Conservation (phyloP, 129 eudicot species). For the Sambucus nigra region DNA sequence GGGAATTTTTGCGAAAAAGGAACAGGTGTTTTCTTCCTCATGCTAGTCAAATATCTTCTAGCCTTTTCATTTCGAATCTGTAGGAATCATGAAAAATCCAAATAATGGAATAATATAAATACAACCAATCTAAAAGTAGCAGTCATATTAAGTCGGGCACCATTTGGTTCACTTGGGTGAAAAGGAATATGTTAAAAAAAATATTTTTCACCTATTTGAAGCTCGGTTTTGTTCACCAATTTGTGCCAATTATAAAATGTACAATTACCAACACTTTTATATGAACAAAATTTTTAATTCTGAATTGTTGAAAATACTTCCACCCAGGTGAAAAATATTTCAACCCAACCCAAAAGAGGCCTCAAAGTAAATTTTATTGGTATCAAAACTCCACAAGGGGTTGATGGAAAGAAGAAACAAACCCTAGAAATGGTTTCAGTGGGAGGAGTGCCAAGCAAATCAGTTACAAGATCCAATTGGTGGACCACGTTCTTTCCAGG, state of each 20-base stretch:
- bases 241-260: too few species aligned
- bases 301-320: too few species aligned
- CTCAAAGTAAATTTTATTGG: too few species aligned
- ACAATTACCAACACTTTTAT: too few species aligned
- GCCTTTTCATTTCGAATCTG: slow-evolving; percentile 94
- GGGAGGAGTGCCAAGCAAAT: slow-evolving; percentile 82
- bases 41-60: slow-evolving; percentile 59
- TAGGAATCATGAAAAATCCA: slow-evolving; percentile 6
- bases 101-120: not conserved
- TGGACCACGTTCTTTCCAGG: slow-evolving; percentile 83
- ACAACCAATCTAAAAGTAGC: not conserved
- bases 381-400: not conserved
- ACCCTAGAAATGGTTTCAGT: slow-evolving; percentile 72
- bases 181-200: too few species aligned
- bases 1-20: slow-evolving; percentile 74
- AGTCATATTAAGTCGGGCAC: too few species aligned
- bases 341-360: too few species aligned
- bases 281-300: too few species aligned
- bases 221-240: too few species aligned
- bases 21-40: slow-evolving; percentile 59
- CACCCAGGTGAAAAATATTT: too few species aligned
- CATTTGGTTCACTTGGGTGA: too few species aligned
- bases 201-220: too few species aligned
- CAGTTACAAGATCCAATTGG: slow-evolving; percentile 76
- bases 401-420: slow-evolving; percentile 9